Percentiles rank a stretch among this genome's conserved stretches.
Evolutionary conservation across 805 yeast species (phyloP).

Genomic region (Komagataella mondaviorum): DNA sequence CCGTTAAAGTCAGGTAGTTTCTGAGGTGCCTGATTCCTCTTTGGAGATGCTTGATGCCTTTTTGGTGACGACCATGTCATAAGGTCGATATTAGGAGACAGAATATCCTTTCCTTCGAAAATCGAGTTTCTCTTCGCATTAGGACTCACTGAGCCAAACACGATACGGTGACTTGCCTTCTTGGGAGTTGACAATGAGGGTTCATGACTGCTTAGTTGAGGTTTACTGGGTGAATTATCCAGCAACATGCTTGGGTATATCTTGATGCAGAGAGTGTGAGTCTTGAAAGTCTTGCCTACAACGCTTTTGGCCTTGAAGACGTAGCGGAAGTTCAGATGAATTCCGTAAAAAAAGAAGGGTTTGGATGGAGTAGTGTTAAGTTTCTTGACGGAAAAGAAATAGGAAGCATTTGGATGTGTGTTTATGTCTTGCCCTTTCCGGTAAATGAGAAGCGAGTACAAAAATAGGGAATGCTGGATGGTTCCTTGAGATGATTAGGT

Average conservation of each 20-base stretch:
- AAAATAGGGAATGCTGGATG: background rate
- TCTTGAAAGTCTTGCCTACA: background rate
- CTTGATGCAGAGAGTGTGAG: background rate
- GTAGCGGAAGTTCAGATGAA: background rate
- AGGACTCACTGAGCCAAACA: constrained; percentile 18
- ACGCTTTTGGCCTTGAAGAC: background rate
- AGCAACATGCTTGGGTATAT: background rate
- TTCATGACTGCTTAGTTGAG: background rate
- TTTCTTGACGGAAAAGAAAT: background rate
- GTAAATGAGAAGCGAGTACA: background rate
- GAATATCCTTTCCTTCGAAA: constrained; percentile 13
- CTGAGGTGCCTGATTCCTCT: background rate
- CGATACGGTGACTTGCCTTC: constrained; percentile 12
- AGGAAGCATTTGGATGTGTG: background rate
- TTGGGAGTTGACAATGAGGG: background rate
- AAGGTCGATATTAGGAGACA: background rate
- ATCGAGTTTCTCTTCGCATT: constrained; percentile 13
- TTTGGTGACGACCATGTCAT: background rate
- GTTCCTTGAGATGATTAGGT: background rate
- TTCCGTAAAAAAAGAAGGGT: background rate
- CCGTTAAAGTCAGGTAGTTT: background rate
- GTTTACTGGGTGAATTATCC: background rate
- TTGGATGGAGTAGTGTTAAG: background rate
- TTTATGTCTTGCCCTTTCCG: background rate
- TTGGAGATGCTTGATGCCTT: background rate